Base-by-base conservation (phyloP, 805 yeast species). In the Starmera dryadoides region DNA sequence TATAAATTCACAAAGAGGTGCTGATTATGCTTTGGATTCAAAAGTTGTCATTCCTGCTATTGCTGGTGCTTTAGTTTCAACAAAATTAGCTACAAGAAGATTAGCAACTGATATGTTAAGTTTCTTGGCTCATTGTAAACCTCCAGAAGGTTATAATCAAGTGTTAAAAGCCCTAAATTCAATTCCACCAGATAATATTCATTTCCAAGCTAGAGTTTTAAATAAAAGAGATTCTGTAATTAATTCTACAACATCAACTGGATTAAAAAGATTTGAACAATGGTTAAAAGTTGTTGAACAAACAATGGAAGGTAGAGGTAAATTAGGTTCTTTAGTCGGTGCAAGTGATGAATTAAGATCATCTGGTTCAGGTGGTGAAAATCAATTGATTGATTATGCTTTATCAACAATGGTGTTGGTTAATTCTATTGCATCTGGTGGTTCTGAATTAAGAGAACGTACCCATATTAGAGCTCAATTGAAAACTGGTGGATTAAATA, bases 241-340 rank as follows among this genome's bases (percentile, higher is more conserved):
- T 6, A 36, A 48, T n/a, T 44, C 44, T 12, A 45, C 42, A 4
- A 40, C 29, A 6, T 29, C 22, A 16, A 36, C 42, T 17, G 49
- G 62, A 14, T 63, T 67, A 45, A 74, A 65, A 46, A 59, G 82
- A 31, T 78, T 82, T 48, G 84, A 79, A 44, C 71, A 81, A 29
- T 87, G 96, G 96, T 53, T 86, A 34, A 61, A 65, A 36, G 63
- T 77, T 11, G 80, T 86, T 3, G 81, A 73, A 37, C 74, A 72
- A 36, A 81, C 89, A 0, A 51, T 87, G 33, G 86, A 79, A 41
- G 96, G 96, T 3, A 73, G 89, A 49, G 98, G 98, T 7, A 82
- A 79, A 50, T 71, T 85, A 73, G 96, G 96, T 10, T 86, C 96
- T 1, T 60, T 82, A 51, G 98, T 91, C 8, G 97, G 97, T 2